phyloP scores from a whole-genome alignment of 177 flowering plant species.

The Vitis hybrid region DNA sequence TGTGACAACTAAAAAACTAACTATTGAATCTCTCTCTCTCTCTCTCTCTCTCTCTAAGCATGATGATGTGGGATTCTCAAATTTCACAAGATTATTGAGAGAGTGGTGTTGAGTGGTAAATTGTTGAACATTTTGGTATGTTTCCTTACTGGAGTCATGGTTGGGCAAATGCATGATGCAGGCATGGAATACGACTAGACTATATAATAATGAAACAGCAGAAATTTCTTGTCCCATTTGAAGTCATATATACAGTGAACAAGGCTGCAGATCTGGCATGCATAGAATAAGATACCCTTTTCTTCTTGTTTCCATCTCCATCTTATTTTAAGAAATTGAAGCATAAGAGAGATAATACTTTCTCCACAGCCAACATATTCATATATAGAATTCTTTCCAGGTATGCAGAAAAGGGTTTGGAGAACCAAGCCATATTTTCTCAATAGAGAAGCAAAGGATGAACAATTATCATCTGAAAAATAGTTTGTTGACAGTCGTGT shows the following conservation, averaged over 20 bases:
- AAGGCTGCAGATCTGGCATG: conserved; percentile 3
- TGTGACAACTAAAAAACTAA: too few relatives aligned
- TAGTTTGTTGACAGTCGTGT: too few relatives aligned
- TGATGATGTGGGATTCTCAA: too few relatives aligned
- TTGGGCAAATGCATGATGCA: neutral
- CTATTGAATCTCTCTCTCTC: too few relatives aligned
- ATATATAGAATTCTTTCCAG: too few relatives aligned
- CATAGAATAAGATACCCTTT: neutral
- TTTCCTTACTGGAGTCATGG: neutral
- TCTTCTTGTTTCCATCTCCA: neutral
- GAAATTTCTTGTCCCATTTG: neutral
- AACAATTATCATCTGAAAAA: too few relatives aligned
- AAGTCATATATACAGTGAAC: neutral
- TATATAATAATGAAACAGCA: neutral
- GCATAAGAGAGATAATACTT: neutral
- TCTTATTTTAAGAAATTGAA: neutral
- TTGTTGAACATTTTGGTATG: neutral
- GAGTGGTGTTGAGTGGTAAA: neutral
- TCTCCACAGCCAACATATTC: neutral
- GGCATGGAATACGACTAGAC: neutral
- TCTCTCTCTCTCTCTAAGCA: too few relatives aligned
- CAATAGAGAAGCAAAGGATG: too few relatives aligned
- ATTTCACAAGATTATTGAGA: too few relatives aligned
- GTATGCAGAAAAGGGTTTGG: too few relatives aligned
- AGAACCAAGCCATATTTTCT: too few relatives aligned